Evolutionary conservation across 176 grass and related monocot genomes (phyloP).

Genomic region (Chrysopogon serrulatus): DNA sequence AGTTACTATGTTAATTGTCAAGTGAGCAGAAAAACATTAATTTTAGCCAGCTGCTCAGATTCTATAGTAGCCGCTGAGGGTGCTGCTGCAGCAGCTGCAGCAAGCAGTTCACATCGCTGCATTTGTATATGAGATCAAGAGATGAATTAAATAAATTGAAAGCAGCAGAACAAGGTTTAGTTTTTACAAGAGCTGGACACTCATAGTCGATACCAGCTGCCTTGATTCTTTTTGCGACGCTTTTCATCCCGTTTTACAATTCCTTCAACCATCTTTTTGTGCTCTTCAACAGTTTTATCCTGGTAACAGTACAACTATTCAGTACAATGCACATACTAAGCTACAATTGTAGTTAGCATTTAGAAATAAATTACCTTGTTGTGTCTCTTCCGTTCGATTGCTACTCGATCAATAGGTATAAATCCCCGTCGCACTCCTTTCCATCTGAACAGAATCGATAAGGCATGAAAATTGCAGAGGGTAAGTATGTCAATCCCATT

Average conservation of each 20-base stretch:
- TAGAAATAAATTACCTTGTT: slow-evolving; percentile 59
- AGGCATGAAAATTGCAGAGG: neutral
- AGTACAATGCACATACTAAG: neutral
- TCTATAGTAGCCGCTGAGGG: neutral
- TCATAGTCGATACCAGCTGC: slow-evolving; percentile 78
- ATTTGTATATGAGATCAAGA: neutral
- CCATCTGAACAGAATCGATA: slow-evolving; percentile 61
- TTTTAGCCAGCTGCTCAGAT: neutral
- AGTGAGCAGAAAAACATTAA: neutral
- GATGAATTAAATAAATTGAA: neutral
- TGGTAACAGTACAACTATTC: slow-evolving; percentile 19
- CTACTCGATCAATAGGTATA: slow-evolving; percentile 44
- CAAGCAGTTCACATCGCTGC: neutral
- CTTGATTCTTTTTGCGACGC: slow-evolving; percentile 67
- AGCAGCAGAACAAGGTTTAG: slow-evolving; percentile 13
- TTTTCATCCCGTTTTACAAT: slow-evolving; percentile 79
- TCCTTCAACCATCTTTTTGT: slow-evolving; percentile 63
- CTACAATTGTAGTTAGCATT: slow-evolving; percentile 10
- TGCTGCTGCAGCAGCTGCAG: no score
- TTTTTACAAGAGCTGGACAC: slow-evolving; percentile 85
- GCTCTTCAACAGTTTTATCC: slow-evolving; percentile 72
- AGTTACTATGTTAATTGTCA: neutral
- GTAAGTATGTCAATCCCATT: neutral
- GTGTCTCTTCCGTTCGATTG: slow-evolving; percentile 53
- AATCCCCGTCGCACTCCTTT: slow-evolving; percentile 45